Conservation (phyloP, 2,329 filamentous ascomycete species). For the Pseudogymnoascus sp. region DNA sequence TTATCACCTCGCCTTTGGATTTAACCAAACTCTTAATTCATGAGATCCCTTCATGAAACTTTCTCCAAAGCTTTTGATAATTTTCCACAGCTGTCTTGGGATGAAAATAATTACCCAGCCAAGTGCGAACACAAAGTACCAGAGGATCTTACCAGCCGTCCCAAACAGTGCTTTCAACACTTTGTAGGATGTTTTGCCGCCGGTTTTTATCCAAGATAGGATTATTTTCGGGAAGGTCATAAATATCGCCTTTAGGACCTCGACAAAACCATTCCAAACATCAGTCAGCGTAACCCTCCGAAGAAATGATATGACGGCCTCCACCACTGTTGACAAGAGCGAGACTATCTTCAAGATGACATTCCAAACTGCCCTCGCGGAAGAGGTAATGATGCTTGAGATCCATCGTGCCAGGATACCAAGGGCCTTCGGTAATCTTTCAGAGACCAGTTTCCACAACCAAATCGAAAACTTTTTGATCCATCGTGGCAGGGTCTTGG, state of each 20-base stretch:
- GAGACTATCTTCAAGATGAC: constrained; percentile 27
- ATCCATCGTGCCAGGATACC: constrained; percentile 28
- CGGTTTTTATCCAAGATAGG: constrained; percentile 19
- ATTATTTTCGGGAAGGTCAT: constrained; percentile 27
- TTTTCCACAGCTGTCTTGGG: constrained; percentile 29
- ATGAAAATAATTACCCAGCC: constrained; percentile 30
- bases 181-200: constrained; percentile 24
- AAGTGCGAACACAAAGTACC: constrained; percentile 22
- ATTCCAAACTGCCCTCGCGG: constrained; percentile 23
- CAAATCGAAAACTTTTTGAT: constrained; percentile 18
- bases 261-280: constrained; percentile 32
- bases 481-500: constrained; percentile 17
- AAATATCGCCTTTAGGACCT: constrained; percentile 29
- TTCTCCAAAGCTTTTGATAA: constrained; percentile 27
- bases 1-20: constrained; percentile 29
- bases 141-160: constrained; percentile 24
- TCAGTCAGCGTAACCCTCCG: constrained; percentile 33
- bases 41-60: constrained; percentile 29
- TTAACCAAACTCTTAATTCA: constrained; percentile 32
- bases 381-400: constrained; percentile 23
- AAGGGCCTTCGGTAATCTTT: constrained; percentile 24
- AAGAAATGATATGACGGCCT: constrained; percentile 32
- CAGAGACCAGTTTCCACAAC: constrained; percentile 12
- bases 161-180: constrained; percentile 30
- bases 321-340: constrained; percentile 31